A percentile compares a stretch with the other conserved stretches of the same genome.
phyloP scores from a whole-genome alignment of 2,329 filamentous ascomycete genomes.

The Magnaporthiopsis poae region DNA sequence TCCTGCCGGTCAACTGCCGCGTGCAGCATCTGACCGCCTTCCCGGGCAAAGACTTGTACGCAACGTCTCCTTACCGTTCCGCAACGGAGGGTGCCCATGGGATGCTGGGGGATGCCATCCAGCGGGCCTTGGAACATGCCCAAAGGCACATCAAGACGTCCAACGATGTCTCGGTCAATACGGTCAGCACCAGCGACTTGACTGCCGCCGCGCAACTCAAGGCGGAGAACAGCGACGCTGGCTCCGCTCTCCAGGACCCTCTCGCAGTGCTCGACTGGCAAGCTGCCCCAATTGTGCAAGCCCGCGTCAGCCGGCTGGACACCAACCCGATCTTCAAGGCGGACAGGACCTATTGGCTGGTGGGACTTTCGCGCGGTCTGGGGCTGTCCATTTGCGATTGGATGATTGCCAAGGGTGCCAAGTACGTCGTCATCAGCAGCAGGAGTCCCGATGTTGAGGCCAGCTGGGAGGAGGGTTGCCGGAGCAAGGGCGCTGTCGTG shows the following conservation, averaged over 20 bases:
- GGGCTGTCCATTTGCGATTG: constrained; percentile 29
- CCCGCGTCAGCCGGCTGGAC: neutral
- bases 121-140: neutral
- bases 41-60: too few species aligned
- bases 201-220: too few species aligned
- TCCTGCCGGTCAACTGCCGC: too few species aligned
- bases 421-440: constrained; percentile 12
- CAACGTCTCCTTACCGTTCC: neutral
- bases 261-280: neutral
- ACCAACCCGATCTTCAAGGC: neutral
- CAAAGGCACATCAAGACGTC: neutral
- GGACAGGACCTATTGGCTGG: constrained; percentile 24
- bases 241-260: neutral
- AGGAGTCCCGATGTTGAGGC: constrained; percentile 6
- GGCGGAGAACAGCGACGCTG: neutral
- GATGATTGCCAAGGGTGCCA: constrained; percentile 29
- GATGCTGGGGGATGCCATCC: neutral
- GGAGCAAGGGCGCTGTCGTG: constrained; percentile 9
- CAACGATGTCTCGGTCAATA: neutral
- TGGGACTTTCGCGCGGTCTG: constrained; percentile 24
- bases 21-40: too few species aligned
- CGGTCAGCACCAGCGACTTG: too few species aligned
- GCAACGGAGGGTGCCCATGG: neutral
- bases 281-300: neutral
- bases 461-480: neutral